These are phyloP conservation scores for Cladosporium sp. DNA, from an alignment of 2,329 filamentous ascomycete species.

Conservation along the genomic window DNA sequence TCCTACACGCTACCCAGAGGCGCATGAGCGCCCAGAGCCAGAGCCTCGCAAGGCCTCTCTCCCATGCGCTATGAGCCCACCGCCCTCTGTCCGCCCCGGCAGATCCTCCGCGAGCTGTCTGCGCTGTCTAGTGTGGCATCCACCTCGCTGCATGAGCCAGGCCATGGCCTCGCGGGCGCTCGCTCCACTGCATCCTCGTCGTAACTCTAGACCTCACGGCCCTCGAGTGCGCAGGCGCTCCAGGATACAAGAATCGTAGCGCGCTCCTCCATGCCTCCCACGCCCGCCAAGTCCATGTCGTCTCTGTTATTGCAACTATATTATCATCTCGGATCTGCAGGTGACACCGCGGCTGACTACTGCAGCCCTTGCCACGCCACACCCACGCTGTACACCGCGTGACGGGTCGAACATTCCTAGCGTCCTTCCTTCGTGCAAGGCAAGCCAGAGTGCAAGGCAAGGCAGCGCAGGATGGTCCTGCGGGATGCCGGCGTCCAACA, in stretches of 20 bases:
- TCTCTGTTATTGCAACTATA: not conserved
- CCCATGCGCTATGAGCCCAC: not conserved
- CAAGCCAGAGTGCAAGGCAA: not conserved
- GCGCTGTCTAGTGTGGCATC: not conserved
- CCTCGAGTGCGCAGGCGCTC: not conserved
- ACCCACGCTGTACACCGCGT: not conserved
- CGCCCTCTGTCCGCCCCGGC: not conserved
- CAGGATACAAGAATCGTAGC: not conserved
- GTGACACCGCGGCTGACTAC: conserved; percentile 1
- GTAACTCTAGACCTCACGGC: not conserved
- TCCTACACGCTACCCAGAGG: not conserved
- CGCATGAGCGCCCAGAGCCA: not conserved
- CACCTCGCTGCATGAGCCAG: not conserved
- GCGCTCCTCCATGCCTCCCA: not conserved
- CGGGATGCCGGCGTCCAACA: not conserved
- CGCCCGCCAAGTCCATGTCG: not conserved
- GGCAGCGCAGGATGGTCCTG: not conserved
- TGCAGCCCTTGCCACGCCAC: not conserved
- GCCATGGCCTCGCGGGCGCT: not conserved
- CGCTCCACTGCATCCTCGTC: not conserved
- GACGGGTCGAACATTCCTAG: conserved; percentile 4
- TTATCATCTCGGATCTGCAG: not conserved
- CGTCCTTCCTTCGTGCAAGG: not conserved
- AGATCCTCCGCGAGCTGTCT: not conserved
- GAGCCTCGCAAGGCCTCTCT: too few species aligned